Evolutionary conservation across 1,139 yeast species (phyloP), one percentile per base, ranked within the genome.

Genomic region (Scheffersomyces parashehatae): DNA sequence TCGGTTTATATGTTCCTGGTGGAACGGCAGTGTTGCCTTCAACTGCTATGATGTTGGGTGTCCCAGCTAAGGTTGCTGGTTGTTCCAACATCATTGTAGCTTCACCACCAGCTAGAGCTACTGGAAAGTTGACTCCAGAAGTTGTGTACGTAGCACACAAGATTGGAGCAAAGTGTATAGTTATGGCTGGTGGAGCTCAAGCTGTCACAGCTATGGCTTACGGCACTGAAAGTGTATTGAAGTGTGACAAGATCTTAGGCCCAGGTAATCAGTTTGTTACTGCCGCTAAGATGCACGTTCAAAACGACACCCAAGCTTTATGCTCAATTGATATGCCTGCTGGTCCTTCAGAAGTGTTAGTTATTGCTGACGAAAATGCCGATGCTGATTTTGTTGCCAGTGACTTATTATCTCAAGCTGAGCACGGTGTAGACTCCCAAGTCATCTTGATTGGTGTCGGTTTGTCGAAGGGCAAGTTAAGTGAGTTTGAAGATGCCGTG

Each of bases 291-390:
- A 95, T 95, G 99, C 75, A 87, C 62, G 95, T 95, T 37, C 95
- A 91, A 58, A 95, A 95, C 62, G 99, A 93, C 61, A 88, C 97
- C 3, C 87, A 85, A 54, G 98, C 99, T 2, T 73, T 90, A 55
- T 95, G 97, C 60, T 87, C 96, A 29, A 95, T 93, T 55, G 99
- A 93, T 66, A 91, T 93, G 98, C 99, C 99, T 38, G 99, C 99
- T 20, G 99, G 99, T 4, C 99, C 99, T 26, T 87, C 96, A 42
- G 99, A 93, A 68, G 99, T 93, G 12, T 76, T 93, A 50, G 98
- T 93, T 13, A 77, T 93, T 56, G 96, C 97, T 36, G 99, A 93
- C 64, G 78, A 75, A 46, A 62, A 79, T 39, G 89, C 98, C 5
- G 96, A 89, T 66, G 91, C 96, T 12, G 96, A 91, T 57, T 93